Evolutionary conservation across 768 basidiomycete genomes (phyloP).

Genomic region (Suillus variegatus): DNA sequence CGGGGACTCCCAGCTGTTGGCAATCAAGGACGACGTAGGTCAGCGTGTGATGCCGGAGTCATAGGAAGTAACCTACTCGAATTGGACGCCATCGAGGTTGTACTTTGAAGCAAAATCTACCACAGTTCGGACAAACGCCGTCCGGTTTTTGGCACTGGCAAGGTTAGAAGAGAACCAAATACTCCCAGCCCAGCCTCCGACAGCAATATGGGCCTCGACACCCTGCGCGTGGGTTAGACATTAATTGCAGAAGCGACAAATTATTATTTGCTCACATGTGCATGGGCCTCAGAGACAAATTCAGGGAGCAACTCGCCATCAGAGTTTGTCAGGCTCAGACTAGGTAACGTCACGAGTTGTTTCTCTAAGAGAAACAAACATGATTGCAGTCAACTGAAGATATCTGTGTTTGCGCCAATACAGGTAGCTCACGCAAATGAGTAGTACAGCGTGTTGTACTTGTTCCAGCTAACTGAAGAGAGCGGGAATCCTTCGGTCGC

Average conservation of each 20-base stretch:
- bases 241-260: not conserved
- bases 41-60: not conserved
- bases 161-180: conserved; percentile 63
- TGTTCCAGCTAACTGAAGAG: conserved; percentile 61
- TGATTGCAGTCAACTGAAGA: not conserved
- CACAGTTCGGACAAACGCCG: conserved; percentile 64
- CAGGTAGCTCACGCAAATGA: conserved; percentile 55
- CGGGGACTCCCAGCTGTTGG: conserved; percentile 84
- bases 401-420: not conserved
- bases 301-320: conserved; percentile 51
- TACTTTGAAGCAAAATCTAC: conserved; percentile 49
- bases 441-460: conserved; percentile 71
- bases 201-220: conserved; percentile 56
- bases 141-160: conserved; percentile 55
- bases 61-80: conserved; percentile 23
- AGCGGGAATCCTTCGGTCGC: conserved; percentile 51
- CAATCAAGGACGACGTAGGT: conserved; percentile 14
- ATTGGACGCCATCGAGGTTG: conserved; percentile 54
- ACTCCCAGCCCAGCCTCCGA: conserved; percentile 76
- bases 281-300: conserved; percentile 52
- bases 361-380: conserved; percentile 20
- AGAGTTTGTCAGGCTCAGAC: conserved; percentile 39
- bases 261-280: conserved; percentile 28
- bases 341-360: conserved; percentile 35
- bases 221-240: conserved; percentile 33